Base-by-base conservation (phyloP, 2,329 filamentous ascomycete genomes). In the Botrytis byssoidea region DNA sequence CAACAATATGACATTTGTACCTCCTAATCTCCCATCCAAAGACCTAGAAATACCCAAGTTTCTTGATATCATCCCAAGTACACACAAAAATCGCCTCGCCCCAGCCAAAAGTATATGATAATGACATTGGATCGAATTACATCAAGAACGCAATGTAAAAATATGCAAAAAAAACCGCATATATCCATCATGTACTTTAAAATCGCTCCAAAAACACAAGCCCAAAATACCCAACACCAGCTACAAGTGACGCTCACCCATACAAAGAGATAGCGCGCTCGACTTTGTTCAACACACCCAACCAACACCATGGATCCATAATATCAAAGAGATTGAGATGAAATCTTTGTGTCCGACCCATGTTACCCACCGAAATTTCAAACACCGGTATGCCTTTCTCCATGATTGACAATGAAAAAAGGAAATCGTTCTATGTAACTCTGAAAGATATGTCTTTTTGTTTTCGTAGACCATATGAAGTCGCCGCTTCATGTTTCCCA, bases 351-450 rank as follows among this genome's bases (percentile, higher is more conserved):
- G 46, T 76, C 73, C 78, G 76, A 79, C 25, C 70, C 77, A 73
- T 77, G 76, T 75, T 77, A 78, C 76, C 68, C 64, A 75, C 51
- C 51, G 35, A 37, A 61, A 76, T 70, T 70, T 73, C 75, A 79
- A 79, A 81, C 79, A 78, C 78, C 78, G 48, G 66, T 73, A 69
- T 74, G 74, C 77, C 63, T 63, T 78, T 79, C 78, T 75, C 71
- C 61, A 65, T 73, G 74, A 40, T 22, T 73, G 71, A 73, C 65
- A 68, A 77, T 37, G n/a, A 55, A 72, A 75, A 80, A 80, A 77
- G 75, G 76, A 79, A 80, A 79, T 80, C 79, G 77, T 78, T 81
- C 78, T 82, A 80, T 81, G 77, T 80, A 78, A 77, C 75, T 77
- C 63, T 55, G 63, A 67, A 74, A 75, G 77, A 76, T 79, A 75